A percentile compares a stretch with the other conserved stretches of the same genome.
Evolutionary conservation across 805 yeast species (phyloP).

Genomic region (Yamadazyma paraphyllophila): DNA sequence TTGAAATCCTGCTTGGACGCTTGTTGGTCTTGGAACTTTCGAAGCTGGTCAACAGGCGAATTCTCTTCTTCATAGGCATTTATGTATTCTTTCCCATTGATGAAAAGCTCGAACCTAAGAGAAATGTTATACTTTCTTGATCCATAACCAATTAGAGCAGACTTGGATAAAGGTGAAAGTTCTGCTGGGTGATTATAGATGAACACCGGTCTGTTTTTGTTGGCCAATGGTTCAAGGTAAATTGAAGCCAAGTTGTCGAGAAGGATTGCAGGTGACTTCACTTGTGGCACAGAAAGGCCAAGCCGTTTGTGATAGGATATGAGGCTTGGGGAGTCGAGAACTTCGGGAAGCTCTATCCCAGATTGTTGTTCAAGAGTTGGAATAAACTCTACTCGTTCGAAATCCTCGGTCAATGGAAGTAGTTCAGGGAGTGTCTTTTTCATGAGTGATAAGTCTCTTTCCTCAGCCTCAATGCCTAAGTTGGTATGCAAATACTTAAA

Average conservation of each 20-base stretch:
- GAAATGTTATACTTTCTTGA: constrained; percentile 44
- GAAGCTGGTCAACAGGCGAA: constrained; percentile 68
- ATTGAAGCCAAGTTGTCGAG: constrained; percentile 61
- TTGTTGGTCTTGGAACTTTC: constrained; percentile 63
- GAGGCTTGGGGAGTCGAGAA: constrained; percentile 40
- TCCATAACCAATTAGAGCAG: constrained; percentile 33
- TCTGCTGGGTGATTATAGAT: constrained; percentile 80
- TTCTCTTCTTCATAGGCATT: constrained; percentile 98
- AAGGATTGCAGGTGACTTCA: constrained; percentile 54
- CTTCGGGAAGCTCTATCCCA: constrained; percentile 48
- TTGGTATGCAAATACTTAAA: constrained; percentile 40
- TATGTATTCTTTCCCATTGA: constrained; percentile 75
- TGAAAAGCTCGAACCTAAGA: constrained; percentile 79
- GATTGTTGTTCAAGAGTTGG: constrained; percentile 57
- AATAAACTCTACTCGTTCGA: constrained; percentile 58
- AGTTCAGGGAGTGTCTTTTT: constrained; percentile 17
- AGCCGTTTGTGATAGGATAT: constrained; percentile 37
- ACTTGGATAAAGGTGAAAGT: constrained; percentile 87
- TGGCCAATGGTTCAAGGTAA: constrained; percentile 56
- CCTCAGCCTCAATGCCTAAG: constrained; percentile 7
- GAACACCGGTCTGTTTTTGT: constrained; percentile 55
- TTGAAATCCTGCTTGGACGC: constrained; percentile 41
- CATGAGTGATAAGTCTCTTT: constrained; percentile 15
- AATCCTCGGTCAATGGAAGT: constrained; percentile 12
- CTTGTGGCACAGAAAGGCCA: constrained; percentile 35